Conservation (phyloP, 2,329 filamentous ascomycete genomes). For the Dactylellina haptotyla region DNA sequence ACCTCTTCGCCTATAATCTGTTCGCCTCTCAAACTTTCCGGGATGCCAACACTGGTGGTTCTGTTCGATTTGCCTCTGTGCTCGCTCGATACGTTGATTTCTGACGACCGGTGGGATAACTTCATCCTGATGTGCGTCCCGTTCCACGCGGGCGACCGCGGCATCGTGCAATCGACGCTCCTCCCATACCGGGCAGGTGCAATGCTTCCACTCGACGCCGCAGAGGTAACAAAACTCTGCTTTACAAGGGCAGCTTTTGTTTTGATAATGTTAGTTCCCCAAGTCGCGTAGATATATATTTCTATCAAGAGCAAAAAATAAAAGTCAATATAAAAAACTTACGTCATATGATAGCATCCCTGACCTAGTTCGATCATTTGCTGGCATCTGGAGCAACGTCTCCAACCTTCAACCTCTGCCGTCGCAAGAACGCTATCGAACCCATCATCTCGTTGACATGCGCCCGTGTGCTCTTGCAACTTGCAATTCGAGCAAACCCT, state of each 20-base stretch:
- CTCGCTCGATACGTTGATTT: constrained; percentile 6
- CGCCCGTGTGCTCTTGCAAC: neutral
- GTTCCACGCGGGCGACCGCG: constrained; percentile 25
- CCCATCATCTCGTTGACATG: neutral
- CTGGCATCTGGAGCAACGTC: constrained; percentile 20
- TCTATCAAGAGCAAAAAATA: neutral
- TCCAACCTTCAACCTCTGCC: constrained; percentile 37
- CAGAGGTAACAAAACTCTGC: constrained; percentile 42
- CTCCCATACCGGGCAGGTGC: constrained; percentile 8
- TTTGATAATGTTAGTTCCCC: neutral
- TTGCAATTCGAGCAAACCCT: constrained; percentile 21
- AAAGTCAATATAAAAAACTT: neutral
- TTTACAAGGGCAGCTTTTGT: constrained; percentile 32
- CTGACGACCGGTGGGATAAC: neutral
- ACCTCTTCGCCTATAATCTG: constrained; percentile 1
- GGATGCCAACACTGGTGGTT: constrained; percentile 27
- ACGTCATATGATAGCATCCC: constrained; percentile 50
- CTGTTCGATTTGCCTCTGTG: constrained; percentile 10
- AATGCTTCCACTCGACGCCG: constrained; percentile 30
- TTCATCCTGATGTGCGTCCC: constrained; percentile 3
- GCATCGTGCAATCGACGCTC: constrained; percentile 17
- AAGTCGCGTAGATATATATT: neutral
- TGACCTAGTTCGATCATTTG: constrained; percentile 32
- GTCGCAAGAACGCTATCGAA: neutral
- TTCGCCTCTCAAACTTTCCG: constrained; percentile 12